Conservation (phyloP, 148 eudicot species). For the Rhododendron vialii region DNA sequence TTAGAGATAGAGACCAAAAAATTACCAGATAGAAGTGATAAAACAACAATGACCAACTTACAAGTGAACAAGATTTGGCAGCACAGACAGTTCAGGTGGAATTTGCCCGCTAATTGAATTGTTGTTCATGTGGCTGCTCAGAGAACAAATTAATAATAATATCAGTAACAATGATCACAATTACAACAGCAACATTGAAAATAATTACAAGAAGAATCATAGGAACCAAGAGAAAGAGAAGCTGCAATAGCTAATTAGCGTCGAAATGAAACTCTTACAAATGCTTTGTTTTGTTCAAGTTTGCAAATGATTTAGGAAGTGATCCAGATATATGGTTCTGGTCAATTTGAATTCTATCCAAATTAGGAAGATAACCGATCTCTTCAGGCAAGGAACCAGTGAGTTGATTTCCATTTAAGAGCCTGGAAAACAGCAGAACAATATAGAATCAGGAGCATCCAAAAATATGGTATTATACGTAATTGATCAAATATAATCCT, state of each 20-base stretch:
- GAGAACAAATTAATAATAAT: slow-evolving; percentile 1
- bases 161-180: not conserved
- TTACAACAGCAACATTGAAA: not conserved
- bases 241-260: not conserved
- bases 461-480: not conserved
- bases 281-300: slow-evolving; percentile 64
- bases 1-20: not conserved
- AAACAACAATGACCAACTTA: slow-evolving; percentile 20
- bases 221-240: not conserved
- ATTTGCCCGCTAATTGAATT: slow-evolving; percentile 58
- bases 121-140: slow-evolving; percentile 60
- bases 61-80: slow-evolving; percentile 53
- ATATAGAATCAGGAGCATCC: not conserved
- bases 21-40: not conserved
- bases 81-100: slow-evolving; percentile 43
- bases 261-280: slow-evolving; percentile 46
- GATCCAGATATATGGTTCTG: slow-evolving; percentile 73
- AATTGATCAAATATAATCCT: not conserved
- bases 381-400: slow-evolving; percentile 82
- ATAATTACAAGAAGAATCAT: not conserved
- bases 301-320: slow-evolving; percentile 66
- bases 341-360: slow-evolving; percentile 68
- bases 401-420: slow-evolving; percentile 77
- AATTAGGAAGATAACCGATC: slow-evolving; percentile 58
- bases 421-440: slow-evolving; percentile 37